Percentiles rank a stretch among this genome's conserved stretches.
These are phyloP conservation scores for Pulveroboletus sp. DNA, from an alignment of 768 basidiomycete species.

Conservation along the genomic window DNA sequence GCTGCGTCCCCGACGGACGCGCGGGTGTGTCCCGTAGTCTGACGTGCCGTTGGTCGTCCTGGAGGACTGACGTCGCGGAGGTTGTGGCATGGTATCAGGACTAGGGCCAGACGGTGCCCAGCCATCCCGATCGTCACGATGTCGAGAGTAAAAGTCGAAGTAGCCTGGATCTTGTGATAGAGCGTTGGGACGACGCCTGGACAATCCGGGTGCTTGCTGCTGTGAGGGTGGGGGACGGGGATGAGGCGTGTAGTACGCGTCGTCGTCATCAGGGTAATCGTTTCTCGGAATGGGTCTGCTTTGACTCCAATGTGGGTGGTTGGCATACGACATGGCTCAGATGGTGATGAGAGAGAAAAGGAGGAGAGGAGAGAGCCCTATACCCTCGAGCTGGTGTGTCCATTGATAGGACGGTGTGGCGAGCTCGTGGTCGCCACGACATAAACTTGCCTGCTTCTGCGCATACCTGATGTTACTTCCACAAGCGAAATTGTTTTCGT, in stretches of 20 bases:
- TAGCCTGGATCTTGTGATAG: slow-evolving; percentile 4
- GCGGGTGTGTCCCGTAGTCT: slow-evolving; percentile 14
- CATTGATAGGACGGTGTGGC: slow-evolving; percentile 5
- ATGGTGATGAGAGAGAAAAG: not conserved
- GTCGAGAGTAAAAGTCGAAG: slow-evolving; percentile 13
- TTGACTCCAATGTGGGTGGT: not conserved
- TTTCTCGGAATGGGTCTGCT: not conserved
- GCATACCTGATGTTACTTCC: no score
- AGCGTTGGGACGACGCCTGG: slow-evolving; percentile 18
- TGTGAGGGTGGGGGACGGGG: slow-evolving; percentile 1
- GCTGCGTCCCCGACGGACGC: slow-evolving; percentile 17
- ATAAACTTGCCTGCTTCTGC: no score
- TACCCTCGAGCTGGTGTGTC: not conserved
- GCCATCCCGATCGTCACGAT: slow-evolving; percentile 21
- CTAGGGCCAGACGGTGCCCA: slow-evolving; percentile 8
- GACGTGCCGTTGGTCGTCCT: slow-evolving; percentile 14
- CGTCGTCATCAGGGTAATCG: slow-evolving; percentile 15
- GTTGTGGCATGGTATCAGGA: slow-evolving; percentile 13
- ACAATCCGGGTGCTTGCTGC: slow-evolving; percentile 2
- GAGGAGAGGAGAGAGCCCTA: not conserved
- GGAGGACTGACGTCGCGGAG: slow-evolving; percentile 18
- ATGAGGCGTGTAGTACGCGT: slow-evolving; percentile 11
- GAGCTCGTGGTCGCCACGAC: not conserved
- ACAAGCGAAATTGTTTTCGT: no score
- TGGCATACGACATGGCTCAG: slow-evolving; percentile 5